Conservation (phyloP, 768 basidiomycete genomes). For the Termitomyces sp. region DNA sequence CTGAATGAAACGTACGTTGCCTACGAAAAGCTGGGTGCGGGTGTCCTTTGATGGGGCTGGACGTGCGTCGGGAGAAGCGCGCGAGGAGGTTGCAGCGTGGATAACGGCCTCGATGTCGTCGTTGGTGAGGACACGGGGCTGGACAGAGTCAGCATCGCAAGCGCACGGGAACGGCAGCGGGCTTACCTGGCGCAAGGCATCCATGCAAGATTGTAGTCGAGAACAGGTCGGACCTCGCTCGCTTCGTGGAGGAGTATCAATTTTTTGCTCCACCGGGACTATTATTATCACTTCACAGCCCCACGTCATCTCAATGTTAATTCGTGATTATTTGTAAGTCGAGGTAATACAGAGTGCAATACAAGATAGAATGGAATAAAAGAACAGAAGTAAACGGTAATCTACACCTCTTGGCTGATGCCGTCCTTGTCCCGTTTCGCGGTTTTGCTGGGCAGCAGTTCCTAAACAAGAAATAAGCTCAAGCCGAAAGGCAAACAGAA, state of each 20-base stretch:
- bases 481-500: background rate
- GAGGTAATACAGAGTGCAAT: constrained; percentile 19
- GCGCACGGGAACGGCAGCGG: background rate
- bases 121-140: constrained; percentile 47
- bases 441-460: constrained; percentile 40
- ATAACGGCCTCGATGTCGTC: constrained; percentile 93
- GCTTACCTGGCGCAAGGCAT: background rate
- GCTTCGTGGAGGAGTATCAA: constrained; percentile 13
- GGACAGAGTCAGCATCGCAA: background rate
- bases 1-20: constrained; percentile 67
- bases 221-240: background rate
- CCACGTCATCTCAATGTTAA: constrained; percentile 3
- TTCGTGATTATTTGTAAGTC: constrained; percentile 13
- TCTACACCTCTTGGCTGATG: constrained; percentile 41
- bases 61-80: constrained; percentile 44
- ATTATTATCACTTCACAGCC: background rate
- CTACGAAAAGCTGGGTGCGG: constrained; percentile 92
- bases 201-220: background rate
- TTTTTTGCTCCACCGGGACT: constrained; percentile 15
- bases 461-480: constrained; percentile 6
- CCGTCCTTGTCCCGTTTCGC: constrained; percentile 33
- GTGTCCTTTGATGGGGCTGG: constrained; percentile 64
- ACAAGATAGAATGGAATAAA: constrained; percentile 12
- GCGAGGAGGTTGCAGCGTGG: constrained; percentile 78
- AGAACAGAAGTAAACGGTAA: constrained; percentile 10